Conservation (phyloP, 1,139 yeast genomes). For the Diutina mesorugosa region DNA sequence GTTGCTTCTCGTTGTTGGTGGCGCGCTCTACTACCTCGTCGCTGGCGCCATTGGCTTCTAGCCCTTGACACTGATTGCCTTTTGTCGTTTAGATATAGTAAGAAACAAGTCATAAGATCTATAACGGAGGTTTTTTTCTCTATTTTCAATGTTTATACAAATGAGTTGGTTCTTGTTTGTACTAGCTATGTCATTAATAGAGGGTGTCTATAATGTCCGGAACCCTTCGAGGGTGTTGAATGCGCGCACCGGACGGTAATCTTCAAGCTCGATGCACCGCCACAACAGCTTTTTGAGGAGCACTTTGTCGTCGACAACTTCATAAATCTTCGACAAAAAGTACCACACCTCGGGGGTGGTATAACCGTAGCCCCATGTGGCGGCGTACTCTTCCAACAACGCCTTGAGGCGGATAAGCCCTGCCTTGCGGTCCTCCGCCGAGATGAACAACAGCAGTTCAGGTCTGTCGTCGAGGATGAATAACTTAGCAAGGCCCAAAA, state of each 20-base stretch:
- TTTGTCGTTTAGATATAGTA: no score
- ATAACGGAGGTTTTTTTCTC: no score
- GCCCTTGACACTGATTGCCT: neutral
- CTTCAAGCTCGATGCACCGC: conserved; percentile 59
- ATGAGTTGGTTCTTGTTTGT: no score
- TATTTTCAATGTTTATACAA: no score
- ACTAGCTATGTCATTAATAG: neutral
- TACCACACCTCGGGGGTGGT: conserved; percentile 64
- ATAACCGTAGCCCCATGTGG: conserved; percentile 40
- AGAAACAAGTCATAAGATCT: no score
- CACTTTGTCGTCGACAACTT: conserved; percentile 41
- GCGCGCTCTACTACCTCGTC: neutral
- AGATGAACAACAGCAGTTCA: conserved; percentile 16
- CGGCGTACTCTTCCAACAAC: conserved; percentile 37
- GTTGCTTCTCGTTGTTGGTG: neutral
- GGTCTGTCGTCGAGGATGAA: conserved; percentile 30
- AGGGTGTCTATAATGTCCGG: neutral
- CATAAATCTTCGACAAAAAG: conserved; percentile 54
- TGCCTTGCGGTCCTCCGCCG: conserved; percentile 43
- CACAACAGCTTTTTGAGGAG: conserved; percentile 44
- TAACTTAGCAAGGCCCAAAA: conserved; percentile 55
- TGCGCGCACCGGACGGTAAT: conserved; percentile 47
- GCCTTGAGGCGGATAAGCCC: conserved; percentile 55
- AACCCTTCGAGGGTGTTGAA: neutral
- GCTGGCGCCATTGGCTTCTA: neutral